phyloP scores from a whole-genome alignment of 2,329 filamentous ascomycete genomes.

The Ceratocystis harringtonii region DNA sequence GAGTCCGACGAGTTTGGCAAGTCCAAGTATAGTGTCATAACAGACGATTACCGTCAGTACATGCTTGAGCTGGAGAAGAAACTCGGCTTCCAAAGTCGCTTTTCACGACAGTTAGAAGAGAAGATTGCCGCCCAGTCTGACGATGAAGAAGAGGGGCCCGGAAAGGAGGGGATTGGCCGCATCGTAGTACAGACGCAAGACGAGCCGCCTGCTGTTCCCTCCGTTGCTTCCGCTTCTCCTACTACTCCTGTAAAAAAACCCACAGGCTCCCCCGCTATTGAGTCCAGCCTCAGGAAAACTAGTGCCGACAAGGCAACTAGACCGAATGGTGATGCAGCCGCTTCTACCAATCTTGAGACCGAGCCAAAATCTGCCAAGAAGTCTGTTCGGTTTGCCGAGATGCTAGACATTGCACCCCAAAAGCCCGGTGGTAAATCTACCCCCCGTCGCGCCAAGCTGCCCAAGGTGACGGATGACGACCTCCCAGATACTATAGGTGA shows the following conservation, averaged over 20 bases:
- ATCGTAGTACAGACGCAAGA: slow-evolving; percentile 32
- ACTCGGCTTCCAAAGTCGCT: slow-evolving; percentile 44
- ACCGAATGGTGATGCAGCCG: slow-evolving; percentile 2
- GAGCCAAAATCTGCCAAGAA: slow-evolving; percentile 34
- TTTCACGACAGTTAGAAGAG: slow-evolving; percentile 33
- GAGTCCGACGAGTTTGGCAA: slow-evolving; percentile 66
- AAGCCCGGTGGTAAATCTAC: slow-evolving; percentile 16
- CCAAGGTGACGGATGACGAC: slow-evolving; percentile 19
- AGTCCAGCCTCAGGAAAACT: slow-evolving; percentile 23
- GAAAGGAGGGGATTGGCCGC: slow-evolving; percentile 41
- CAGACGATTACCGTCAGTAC: slow-evolving; percentile 58
- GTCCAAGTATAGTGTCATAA: slow-evolving; percentile 50
- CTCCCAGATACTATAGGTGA: slow-evolving; percentile 29
- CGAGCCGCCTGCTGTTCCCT: slow-evolving; percentile 14
- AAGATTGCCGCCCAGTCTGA: slow-evolving; percentile 31
- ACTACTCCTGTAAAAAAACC: background rate
- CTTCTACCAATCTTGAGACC: slow-evolving; percentile 12
- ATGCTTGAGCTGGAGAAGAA: slow-evolving; percentile 78
- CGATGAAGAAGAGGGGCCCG: slow-evolving; percentile 26
- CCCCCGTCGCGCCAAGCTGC: slow-evolving; percentile 15
- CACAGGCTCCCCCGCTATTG: background rate
- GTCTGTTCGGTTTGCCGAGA: slow-evolving; percentile 65
- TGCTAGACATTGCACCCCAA: slow-evolving; percentile 51
- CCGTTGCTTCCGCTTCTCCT: background rate
- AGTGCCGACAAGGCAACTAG: slow-evolving; percentile 19